Conservation (phyloP, 1,284 basidiomycete species). For the Schizopora paradoxa region DNA sequence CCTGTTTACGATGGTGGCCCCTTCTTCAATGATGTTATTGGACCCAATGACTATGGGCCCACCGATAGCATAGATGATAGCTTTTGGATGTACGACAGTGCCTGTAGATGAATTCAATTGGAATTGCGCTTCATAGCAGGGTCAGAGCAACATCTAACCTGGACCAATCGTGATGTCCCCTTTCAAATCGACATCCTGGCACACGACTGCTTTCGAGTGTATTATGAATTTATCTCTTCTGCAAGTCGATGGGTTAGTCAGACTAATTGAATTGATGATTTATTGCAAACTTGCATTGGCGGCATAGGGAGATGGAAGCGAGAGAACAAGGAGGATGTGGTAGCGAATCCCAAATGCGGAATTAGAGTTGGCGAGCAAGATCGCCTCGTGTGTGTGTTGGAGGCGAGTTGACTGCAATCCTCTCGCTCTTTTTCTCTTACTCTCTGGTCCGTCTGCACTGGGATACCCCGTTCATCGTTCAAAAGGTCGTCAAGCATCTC, state of each 20-base stretch:
- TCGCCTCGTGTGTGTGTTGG: too few relatives aligned
- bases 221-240: constrained; percentile 77
- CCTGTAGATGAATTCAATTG: too few relatives aligned
- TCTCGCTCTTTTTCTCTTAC: not conserved
- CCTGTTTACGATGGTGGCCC: constrained; percentile 82
- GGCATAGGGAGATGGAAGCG: too few relatives aligned
- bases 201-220: constrained; percentile 78
- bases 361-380: too few relatives aligned
- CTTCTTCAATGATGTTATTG: constrained; percentile 90
- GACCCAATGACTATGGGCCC: constrained; percentile 85
- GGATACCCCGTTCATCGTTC: constrained; percentile 4
- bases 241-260: not conserved
- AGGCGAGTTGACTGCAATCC: too few relatives aligned
- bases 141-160: constrained; percentile 35
- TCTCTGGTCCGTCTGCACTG: constrained; percentile 1
- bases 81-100: constrained; percentile 91
- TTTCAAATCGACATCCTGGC: constrained; percentile 84
- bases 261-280: constrained; percentile 1
- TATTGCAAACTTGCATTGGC: constrained; percentile 25
- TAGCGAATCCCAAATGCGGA: too few relatives aligned
- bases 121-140: not conserved
- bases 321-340: too few relatives aligned
- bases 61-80: constrained; percentile 81
- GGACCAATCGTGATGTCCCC: constrained; percentile 88
- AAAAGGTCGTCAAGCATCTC: too few relatives aligned